Base-by-base conservation (phyloP, 768 basidiomycete genomes). In the Coprinopsis marcescibilis region DNA sequence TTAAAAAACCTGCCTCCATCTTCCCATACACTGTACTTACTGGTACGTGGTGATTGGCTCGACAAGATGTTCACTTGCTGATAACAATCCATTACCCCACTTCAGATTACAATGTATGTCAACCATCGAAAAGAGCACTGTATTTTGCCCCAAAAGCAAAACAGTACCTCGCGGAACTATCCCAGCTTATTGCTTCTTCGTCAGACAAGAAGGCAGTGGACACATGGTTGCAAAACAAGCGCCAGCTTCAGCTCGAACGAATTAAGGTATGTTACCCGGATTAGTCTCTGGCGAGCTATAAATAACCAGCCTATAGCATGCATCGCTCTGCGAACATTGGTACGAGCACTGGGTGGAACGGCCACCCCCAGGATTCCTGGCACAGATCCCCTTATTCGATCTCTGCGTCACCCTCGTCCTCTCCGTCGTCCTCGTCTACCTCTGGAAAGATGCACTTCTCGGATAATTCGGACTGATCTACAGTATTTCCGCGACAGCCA, bases 281-380 rank as follows among this genome's bases (percentile, higher is more conserved):
- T 12, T 37, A 20, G 14, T 29, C 38, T n/a, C 17, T 21, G 26
- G 17, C 36, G 13, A 19, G 33, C 40, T 26, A 36, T 36, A 30
- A n/a, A 21, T 34, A 21, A 34, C 17, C 27, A 27, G 23, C 12
- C 7, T 12, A 41, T 34, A 69, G 68, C 66, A 67, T 46, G 65
- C 66, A 2, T 51, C 58, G 15, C 45, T 64, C n/a, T 69, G 66
- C 46, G 65, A 68, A 47, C 58, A 56, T 23, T 68, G 68, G 64
- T 51, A 54, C 44, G 50, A 52, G 10, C 58, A 61, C 37, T 68
- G 61, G 65, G 51, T 52, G 4, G 54, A 50, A 46, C 51, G 51
- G 8, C 49, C 32, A 42, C 56, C 24, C 4, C 47, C 26, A 36
- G 37, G 13, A 19, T 43, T 15, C 21, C 45, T 43, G 42, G 46